Base-by-base conservation (phyloP, 129 eudicot species). In the Dittrichia graveolens region DNA sequence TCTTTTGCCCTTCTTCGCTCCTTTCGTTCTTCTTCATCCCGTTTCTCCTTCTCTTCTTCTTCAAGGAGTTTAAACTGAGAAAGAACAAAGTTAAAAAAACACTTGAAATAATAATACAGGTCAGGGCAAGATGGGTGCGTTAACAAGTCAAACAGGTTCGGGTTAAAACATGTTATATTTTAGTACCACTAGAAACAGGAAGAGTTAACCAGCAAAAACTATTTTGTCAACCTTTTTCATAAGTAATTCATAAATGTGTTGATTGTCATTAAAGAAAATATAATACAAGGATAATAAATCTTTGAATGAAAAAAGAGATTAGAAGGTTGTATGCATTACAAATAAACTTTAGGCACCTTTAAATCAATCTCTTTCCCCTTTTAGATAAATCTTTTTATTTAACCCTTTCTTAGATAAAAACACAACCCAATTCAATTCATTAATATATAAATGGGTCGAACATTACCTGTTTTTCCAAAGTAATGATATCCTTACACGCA, bases 11-110 rank as follows among this genome's bases (percentile, higher is more conserved):
- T 84, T 75, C 83, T 88, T 12, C 95, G 86, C 58, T 94, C 99
- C 66, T 84, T 88, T 19, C 96, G 89, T 81, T 90, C 97, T 84
- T 94, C 99, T 53, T 94, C 99, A 75, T 90, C 93, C 3, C 91
- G 93, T 67, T 90, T 94, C 79, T 94, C 99, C 58, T 86, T 94
- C 79, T 94, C 97, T 81, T 94, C 99, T 83, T 94, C 99, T 79
- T 94, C 97, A 44, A 94, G 97, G 63, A 94, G 97, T 75, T 94
- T 94, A 80, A 63, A 82, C 99, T 94, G 78, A 35, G 19, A 75
- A 61, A 38, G 40, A 46, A 75, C 8, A 40, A 64, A 75, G 76
- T 75, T 74, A n/a, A 34, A 35, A 35, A 72, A 48, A 72, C 59
- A 69, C 16, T 37, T 63, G 13, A 66, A 5, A 48, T 11, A 42